phyloP scores from a whole-genome alignment of 768 basidiomycete species.

The Albatrellus ellisii region DNA sequence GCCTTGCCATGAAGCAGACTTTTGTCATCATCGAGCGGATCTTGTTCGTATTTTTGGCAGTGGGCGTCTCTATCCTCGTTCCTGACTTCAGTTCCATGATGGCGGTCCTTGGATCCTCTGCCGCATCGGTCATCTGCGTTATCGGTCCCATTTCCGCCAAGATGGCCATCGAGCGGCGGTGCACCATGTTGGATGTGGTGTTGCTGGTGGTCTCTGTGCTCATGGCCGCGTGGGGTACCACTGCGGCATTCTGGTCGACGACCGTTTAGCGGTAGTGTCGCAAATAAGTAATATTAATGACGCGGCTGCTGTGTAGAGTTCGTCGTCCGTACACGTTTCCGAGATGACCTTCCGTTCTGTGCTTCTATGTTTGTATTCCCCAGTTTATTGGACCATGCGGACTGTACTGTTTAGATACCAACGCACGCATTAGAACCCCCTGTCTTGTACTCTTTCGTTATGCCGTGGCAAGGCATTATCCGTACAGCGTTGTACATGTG shows the following conservation, averaged over 20 bases:
- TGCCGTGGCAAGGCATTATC: no score
- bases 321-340: no score
- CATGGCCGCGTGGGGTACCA: slow-evolving; percentile 75
- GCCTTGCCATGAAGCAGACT: slow-evolving; percentile 23
- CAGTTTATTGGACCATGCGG: no score
- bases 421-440: no score
- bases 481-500: no score
- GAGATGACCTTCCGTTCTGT: no score
- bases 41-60: slow-evolving; percentile 42
- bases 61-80: slow-evolving; percentile 57
- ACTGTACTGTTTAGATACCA: no score
- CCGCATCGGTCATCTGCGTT: slow-evolving; percentile 47
- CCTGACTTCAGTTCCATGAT: slow-evolving; percentile 76
- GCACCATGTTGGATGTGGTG: slow-evolving; percentile 36
- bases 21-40: slow-evolving; percentile 43
- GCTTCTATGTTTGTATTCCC: no score
- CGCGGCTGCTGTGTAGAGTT: no score
- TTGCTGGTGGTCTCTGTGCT: slow-evolving; percentile 37
- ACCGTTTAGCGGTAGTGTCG: slow-evolving; percentile 1
- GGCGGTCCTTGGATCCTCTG: slow-evolving; percentile 88
- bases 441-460: no score
- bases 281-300: no score
- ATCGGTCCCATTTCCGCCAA: slow-evolving; percentile 61
- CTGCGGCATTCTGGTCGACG: slow-evolving; percentile 40
- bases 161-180: slow-evolving; percentile 38